Base-by-base conservation (phyloP, 768 basidiomycete genomes). In the Peribolospora kevripleyi region DNA sequence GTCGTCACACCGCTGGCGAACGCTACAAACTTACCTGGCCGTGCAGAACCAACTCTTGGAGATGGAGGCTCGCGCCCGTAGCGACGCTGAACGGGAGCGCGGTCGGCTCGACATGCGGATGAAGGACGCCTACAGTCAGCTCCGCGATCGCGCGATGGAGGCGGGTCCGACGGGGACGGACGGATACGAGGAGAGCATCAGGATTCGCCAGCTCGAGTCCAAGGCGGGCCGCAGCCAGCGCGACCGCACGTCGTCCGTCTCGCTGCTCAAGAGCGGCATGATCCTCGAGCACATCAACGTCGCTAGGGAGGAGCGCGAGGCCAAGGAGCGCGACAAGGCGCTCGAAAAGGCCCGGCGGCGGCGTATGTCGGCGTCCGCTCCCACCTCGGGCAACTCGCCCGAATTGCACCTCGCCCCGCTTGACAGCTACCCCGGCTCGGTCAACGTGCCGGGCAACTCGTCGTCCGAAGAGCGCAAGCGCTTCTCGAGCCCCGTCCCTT, bases 211-310 rank as follows among this genome's bases (percentile, higher is more conserved):
- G 11, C 48, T 51, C 0, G 11, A 40, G n/a, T n/a, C 42, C 11
- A 36, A 49, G 7, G 38, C 57, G 3, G 14, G 10, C 37, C 53
- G 67, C 70, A 49, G 68, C 68, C 38, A 75, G 74, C 40, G 72
- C 70, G 74, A 77, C 54, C 77, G 78, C 45, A 11, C 39, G 46
- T 75, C 81, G 42, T 39, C 58, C 4, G 57, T 56, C 6, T 52
- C 84, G 0, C 70, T 88, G 7, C 74, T 90, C 25, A 81, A 86
- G 66, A 87, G 84, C 59, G 84, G 84, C 3, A 78, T 88, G 74
- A 82, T 86, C 53, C 80, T 87, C 6, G 86, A 90, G 61, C 81
- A 83, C 57, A 81, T 88, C 43, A 76, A 88, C 65, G 76, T 88
- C 14, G 76, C 79, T 50, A 53, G 57, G 13, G 63, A 66, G 25